These are phyloP conservation scores for Protomyces gravidus DNA, from an alignment of 1,139 yeast genomes.

Conservation along the genomic window DNA sequence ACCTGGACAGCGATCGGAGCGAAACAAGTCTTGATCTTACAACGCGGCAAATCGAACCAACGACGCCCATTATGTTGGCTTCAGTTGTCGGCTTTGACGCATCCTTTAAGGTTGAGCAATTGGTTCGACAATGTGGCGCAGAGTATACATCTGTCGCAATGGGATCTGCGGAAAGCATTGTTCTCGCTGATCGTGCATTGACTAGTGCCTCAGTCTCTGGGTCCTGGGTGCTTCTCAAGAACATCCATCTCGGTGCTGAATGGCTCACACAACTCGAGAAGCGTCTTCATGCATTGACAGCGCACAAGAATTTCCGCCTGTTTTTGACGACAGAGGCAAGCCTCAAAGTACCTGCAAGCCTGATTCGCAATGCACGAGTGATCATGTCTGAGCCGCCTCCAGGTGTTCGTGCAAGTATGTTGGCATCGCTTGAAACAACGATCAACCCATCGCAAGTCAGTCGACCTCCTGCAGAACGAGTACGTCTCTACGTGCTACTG, in stretches of 20 bases:
- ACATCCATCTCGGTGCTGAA: conserved; percentile 63
- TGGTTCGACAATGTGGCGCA: conserved; percentile 42
- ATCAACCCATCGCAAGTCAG: conserved; percentile 30
- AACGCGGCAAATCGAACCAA: conserved; percentile 14
- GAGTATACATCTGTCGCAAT: conserved; percentile 54
- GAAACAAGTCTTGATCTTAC: conserved; percentile 9
- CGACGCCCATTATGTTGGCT: conserved; percentile 51
- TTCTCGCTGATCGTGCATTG: conserved; percentile 55
- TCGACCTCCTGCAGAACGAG: conserved; percentile 46
- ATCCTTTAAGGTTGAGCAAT: conserved; percentile 50
- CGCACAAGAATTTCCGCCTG: conserved; percentile 47
- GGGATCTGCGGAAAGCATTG: conserved; percentile 70
- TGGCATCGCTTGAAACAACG: conserved; percentile 41
- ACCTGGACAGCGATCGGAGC: background rate
- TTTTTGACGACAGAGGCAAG: conserved; percentile 57
- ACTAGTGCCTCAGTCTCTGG: conserved; percentile 48
- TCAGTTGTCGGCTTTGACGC: conserved; percentile 67
- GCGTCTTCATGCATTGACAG: conserved; percentile 41
- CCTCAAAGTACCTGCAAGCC: conserved; percentile 53
- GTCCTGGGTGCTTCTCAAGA: conserved; percentile 70
- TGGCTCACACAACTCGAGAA: conserved; percentile 60
- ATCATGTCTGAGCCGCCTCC: conserved; percentile 59
- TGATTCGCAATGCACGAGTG: conserved; percentile 53
- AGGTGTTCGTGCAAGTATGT: conserved; percentile 53
- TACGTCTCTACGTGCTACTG: conserved; percentile 52